Conservation (phyloP, 805 yeast species). For the Saccharomycopsis amapae region DNA sequence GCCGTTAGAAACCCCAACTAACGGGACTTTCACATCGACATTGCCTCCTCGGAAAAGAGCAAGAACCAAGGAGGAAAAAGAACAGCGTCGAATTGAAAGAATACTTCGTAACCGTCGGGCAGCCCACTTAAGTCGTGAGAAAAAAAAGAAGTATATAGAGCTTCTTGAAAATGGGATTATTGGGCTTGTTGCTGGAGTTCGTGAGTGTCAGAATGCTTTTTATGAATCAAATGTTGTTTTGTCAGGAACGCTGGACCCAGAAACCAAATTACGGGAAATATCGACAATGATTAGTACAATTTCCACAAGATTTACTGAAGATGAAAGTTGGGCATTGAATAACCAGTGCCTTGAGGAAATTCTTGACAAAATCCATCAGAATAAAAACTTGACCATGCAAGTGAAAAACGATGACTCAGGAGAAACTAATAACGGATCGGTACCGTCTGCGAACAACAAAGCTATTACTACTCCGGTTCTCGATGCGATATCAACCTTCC, state of each 20-base stretch:
- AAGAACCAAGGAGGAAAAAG: conserved; percentile 92
- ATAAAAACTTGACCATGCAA: conserved; percentile 9
- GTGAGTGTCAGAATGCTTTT: not conserved
- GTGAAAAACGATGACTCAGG: too few species aligned
- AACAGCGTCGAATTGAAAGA: conserved; percentile 89
- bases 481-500: too few species aligned
- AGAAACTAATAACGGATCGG: too few species aligned
- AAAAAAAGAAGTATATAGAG: conserved; percentile 89
- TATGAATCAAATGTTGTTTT: conserved; percentile 1
- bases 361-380: conserved; percentile 15
- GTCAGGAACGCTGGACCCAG: not conserved
- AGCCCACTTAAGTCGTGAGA: conserved; percentile 95
- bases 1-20: not conserved
- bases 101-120: conserved; percentile 92
- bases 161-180: conserved; percentile 49
- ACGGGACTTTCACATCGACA: not conserved
- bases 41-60: conserved; percentile 95
- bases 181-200: conserved; percentile 6
- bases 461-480: not conserved
- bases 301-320: not conserved
- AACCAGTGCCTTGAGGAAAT: conserved; percentile 9
- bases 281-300: too few species aligned
- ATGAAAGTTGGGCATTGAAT: not conserved
- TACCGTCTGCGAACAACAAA: not conserved
- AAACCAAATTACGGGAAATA: not conserved